phyloP scores from a whole-genome alignment of 106 monocot genomes.

The Hemerocallis citrina region DNA sequence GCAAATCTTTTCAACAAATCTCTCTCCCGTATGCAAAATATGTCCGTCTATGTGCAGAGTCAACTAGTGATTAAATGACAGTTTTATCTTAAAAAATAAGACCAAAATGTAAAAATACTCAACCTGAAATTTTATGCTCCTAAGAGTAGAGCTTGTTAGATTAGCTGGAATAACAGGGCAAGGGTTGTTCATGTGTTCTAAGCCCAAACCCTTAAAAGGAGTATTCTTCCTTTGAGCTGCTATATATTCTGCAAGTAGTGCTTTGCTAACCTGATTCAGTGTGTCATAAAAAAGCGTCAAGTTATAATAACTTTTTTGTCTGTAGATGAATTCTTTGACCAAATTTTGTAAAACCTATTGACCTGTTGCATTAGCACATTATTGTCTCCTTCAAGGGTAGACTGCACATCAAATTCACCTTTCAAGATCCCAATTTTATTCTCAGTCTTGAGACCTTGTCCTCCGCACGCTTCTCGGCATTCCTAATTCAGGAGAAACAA shows the following conservation, averaged over 20 bases:
- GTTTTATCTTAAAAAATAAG: too few relatives aligned
- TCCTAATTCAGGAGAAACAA: conserved; percentile 32
- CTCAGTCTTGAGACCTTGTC: conserved; percentile 85
- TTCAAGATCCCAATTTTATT: conserved; percentile 67
- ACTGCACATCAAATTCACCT: conserved; percentile 86
- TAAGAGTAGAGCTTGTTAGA: conserved; percentile 35
- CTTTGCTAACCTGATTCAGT: conserved; percentile 98
- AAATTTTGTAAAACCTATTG: too few relatives aligned
- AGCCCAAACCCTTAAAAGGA: conserved; percentile 61
- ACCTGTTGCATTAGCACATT: conserved; percentile 93
- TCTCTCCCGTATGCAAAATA: too few relatives aligned
- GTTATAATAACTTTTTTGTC: too few relatives aligned
- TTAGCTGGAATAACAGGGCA: conserved; percentile 46
- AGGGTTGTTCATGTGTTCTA: conserved; percentile 85
- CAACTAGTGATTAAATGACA: too few relatives aligned
- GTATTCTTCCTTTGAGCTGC: conserved; percentile 47
- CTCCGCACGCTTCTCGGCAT: conserved; percentile 90
- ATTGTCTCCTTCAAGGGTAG: conserved; percentile 89
- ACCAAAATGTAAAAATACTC: too few relatives aligned
- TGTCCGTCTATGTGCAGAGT: too few relatives aligned
- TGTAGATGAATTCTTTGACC: too few relatives aligned
- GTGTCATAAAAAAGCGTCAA: too few relatives aligned
- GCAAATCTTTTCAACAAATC: too few relatives aligned
- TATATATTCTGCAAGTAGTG: conserved; percentile 53
- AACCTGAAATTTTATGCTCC: conserved; percentile 74